These are phyloP conservation scores for Blastocladiella britannica DNA, from an alignment of 192 early-diverging fungal genomes.

Conservation along the genomic window DNA sequence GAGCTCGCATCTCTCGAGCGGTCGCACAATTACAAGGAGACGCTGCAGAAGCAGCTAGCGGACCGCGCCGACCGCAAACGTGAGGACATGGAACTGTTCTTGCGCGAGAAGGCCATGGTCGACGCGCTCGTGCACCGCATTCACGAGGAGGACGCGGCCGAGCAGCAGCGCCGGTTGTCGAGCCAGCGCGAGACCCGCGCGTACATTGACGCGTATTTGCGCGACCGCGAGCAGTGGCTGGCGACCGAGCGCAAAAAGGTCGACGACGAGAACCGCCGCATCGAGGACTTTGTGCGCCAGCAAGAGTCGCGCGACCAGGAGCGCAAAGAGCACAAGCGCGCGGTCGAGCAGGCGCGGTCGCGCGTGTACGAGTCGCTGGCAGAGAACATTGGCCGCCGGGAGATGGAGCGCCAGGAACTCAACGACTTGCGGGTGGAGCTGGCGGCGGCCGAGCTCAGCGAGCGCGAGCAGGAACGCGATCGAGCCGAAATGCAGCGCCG, in stretches of 20 bases:
- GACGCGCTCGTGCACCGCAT: constrained; percentile 31
- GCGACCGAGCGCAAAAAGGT: constrained; percentile 14
- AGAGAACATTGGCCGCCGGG: constrained; percentile 21
- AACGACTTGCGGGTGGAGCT: constrained; percentile 33
- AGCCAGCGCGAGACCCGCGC: constrained; percentile 32
- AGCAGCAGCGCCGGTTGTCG: constrained; percentile 18
- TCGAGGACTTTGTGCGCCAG: constrained; percentile 23
- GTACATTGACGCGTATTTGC: constrained; percentile 28
- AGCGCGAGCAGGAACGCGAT: constrained; percentile 18
- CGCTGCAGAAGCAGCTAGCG: constrained; percentile 23
- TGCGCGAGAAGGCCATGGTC: constrained; percentile 38
- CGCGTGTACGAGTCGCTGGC: constrained; percentile 36
- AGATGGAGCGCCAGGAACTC: constrained; percentile 22
- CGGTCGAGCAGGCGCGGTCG: constrained; percentile 17
- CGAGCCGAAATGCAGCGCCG: constrained; percentile 18
- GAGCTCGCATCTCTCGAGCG: constrained; percentile 16
- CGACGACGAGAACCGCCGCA: constrained; percentile 22
- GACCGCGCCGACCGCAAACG: constrained; percentile 21
- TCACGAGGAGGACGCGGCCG: constrained; percentile 30
- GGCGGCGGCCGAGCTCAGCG: constrained; percentile 26
- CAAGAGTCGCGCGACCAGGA: constrained; percentile 20
- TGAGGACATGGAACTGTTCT: constrained; percentile 28
- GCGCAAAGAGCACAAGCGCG: constrained; percentile 13
- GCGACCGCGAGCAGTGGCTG: constrained; percentile 22
- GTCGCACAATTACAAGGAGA: constrained; percentile 19